Evolutionary conservation across 768 basidiomycete species (phyloP).

Genomic region (Termitomyces sp.): DNA sequence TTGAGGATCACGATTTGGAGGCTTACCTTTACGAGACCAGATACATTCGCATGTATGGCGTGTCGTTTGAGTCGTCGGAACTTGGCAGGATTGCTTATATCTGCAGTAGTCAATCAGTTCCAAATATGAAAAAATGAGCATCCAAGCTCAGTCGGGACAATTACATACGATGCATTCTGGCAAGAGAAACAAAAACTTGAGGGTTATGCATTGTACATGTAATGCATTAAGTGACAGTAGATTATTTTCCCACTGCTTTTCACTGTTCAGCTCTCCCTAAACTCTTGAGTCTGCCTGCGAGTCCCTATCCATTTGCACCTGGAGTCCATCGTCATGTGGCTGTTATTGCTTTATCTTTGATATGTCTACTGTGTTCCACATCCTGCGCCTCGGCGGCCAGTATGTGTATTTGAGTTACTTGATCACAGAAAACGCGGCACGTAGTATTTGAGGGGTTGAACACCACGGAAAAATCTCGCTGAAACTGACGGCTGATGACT

Average conservation of each 20-base stretch:
- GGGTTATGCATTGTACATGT: neutral
- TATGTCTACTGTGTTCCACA: neutral
- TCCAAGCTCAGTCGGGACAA: neutral
- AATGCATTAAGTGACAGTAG: neutral
- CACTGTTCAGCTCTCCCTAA: neutral
- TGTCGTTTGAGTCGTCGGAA: slow-evolving; percentile 35
- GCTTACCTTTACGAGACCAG: slow-evolving; percentile 36
- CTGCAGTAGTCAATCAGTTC: slow-evolving; percentile 12
- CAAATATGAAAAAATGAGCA: neutral
- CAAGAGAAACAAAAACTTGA: slow-evolving; percentile 29
- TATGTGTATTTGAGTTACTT: too few species aligned
- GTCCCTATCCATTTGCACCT: neutral
- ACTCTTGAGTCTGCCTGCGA: neutral
- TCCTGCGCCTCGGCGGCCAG: neutral
- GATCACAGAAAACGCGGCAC: neutral
- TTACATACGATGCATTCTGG: slow-evolving; percentile 38
- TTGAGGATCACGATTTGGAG: too few species aligned
- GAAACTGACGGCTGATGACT: neutral
- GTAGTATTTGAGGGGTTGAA: neutral
- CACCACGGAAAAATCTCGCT: neutral
- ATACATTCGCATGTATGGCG: slow-evolving; percentile 30
- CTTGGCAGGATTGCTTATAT: slow-evolving; percentile 35
- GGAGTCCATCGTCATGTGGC: neutral
- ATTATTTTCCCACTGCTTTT: neutral
- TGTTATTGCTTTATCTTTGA: neutral